Conservation (phyloP, 208 protist species). For the Crithidia mellificae region DNA sequence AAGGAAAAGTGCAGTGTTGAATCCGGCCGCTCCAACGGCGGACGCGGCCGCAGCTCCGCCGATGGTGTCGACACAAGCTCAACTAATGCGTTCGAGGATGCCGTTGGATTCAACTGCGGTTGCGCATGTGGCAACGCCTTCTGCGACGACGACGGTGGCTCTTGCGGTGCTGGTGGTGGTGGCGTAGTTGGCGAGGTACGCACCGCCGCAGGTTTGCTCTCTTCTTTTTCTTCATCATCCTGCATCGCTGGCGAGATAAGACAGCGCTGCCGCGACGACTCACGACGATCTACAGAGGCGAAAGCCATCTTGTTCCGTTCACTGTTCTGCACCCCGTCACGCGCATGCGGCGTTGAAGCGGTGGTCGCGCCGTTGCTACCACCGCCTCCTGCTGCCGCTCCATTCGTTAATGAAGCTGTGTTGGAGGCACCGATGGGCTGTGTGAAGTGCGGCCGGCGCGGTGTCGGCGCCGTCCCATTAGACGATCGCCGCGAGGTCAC, state of each 20-base stretch:
- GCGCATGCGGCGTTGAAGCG: not conserved
- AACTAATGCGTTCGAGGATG: too few species aligned
- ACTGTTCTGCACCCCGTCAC: not conserved
- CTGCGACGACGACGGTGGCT: too few species aligned
- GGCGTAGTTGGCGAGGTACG: too few species aligned
- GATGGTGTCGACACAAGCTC: too few species aligned
- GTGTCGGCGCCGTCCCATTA: not conserved
- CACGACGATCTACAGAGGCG: not conserved
- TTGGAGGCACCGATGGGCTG: conserved; percentile 4
- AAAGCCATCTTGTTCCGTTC: not conserved
- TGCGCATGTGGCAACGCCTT: too few species aligned
- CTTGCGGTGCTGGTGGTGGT: too few species aligned
- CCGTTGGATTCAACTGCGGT: too few species aligned
- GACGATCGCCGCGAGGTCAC: not conserved
- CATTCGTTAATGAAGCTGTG: too few species aligned
- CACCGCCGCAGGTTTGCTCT: not conserved
- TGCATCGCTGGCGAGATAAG: conserved; percentile 6
- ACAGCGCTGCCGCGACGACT: conserved; percentile 4
- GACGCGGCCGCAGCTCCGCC: not conserved
- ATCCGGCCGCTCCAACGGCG: not conserved
- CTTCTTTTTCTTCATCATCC: not conserved
- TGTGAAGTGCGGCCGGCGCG: not conserved
- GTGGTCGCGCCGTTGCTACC: not conserved
- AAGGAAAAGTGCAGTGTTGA: not conserved
- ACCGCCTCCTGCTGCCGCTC: not conserved